A percentile compares a stretch with the other conserved stretches of the same genome.
Evolutionary conservation across 202 grass and related monocot genomes (phyloP).

Genomic region (Saccharum hybrid): DNA sequence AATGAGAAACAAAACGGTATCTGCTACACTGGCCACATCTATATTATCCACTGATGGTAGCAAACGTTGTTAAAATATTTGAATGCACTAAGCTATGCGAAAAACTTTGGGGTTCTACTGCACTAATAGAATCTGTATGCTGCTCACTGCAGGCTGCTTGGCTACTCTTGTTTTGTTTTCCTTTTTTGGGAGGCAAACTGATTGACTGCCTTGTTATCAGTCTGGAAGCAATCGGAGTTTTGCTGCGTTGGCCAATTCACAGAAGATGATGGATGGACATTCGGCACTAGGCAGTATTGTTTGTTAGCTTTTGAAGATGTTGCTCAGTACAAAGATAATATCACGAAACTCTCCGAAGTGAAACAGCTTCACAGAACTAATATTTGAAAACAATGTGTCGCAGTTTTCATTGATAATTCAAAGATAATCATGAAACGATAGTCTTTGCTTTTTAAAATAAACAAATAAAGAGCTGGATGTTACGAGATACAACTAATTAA

Average conservation of each 20-base stretch:
- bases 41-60: neutral
- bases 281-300: neutral
- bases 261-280: neutral
- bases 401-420: constrained; percentile 18
- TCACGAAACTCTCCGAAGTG: neutral
- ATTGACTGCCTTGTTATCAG: neutral
- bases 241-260: neutral
- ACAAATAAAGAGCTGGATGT: neutral
- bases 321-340: constrained; percentile 6
- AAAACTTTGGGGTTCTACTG: neutral
- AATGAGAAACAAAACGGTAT: constrained; percentile 3
- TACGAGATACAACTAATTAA: neutral
- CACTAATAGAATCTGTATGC: neutral
- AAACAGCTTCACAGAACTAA: neutral
- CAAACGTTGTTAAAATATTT: neutral
- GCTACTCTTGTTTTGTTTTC: neutral
- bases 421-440: constrained; percentile 7
- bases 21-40: neutral
- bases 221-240: neutral
- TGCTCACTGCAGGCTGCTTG: no score
- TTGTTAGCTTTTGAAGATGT: constrained; percentile 21
- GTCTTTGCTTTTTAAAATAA: neutral
- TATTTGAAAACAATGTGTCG: constrained; percentile 1
- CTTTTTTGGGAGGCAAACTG: neutral
- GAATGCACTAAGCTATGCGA: neutral